These are phyloP conservation scores for Trametes gibbosa DNA, from an alignment of 768 basidiomycete species.

Conservation along the genomic window DNA sequence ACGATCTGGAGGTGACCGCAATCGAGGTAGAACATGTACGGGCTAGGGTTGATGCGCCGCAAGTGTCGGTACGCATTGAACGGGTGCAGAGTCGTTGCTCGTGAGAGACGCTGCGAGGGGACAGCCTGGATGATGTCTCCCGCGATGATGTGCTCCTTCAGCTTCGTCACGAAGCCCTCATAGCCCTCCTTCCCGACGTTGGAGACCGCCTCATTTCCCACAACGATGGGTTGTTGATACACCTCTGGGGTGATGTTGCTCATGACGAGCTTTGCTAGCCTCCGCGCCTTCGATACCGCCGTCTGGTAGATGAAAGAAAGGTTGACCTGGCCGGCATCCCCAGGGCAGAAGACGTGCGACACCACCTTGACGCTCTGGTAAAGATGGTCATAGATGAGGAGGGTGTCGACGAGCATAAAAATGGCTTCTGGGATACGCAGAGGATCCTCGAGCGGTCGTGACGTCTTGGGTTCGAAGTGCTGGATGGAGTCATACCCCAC, in stretches of 20 bases:
- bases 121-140: conserved; percentile 99
- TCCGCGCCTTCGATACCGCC: conserved; percentile 76
- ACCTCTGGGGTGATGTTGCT: conserved; percentile 57
- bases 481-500: conserved; percentile 96
- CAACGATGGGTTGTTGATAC: conserved; percentile 57
- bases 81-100: conserved; percentile 86
- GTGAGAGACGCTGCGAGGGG: conserved; percentile 86
- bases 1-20: conserved; percentile 92
- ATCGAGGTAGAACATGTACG: conserved; percentile 98
- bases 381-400: conserved; percentile 96
- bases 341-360: conserved; percentile 90
- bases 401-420: conserved; percentile 95
- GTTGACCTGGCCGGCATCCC: conserved; percentile 60
- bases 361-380: conserved; percentile 94
- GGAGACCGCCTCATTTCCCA: conserved; percentile 70
- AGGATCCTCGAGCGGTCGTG: conserved; percentile 67
- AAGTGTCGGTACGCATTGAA: conserved; percentile 97
- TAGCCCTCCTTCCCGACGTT: conserved; percentile 96
- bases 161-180: conserved; percentile 81
- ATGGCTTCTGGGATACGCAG: conserved; percentile 91
- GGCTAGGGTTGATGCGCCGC: conserved; percentile 93
- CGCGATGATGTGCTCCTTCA: conserved; percentile 92
- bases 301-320: conserved; percentile 86
- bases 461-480: conserved; percentile 94
- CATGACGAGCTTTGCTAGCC: conserved; percentile 72